Percentiles rank a stretch among this genome's conserved stretches.
These are phyloP conservation scores for Graphium sp. DNA, from an alignment of 2,329 filamentous ascomycete species.

Conservation along the genomic window DNA sequence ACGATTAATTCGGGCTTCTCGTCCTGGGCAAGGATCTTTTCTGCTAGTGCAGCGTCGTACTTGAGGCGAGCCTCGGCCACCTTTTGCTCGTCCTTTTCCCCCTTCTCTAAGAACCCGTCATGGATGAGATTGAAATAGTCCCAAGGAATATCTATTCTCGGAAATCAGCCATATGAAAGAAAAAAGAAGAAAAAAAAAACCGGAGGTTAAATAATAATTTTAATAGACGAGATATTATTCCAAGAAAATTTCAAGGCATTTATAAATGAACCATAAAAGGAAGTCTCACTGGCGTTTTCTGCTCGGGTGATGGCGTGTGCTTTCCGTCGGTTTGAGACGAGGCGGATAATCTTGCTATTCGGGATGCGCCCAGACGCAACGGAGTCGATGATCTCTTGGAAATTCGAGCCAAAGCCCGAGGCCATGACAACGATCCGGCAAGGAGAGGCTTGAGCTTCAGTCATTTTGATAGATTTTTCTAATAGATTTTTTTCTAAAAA, in stretches of 20 bases:
- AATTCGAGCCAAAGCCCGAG: constrained; percentile 60
- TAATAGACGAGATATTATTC: no score
- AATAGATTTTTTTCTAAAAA: background rate
- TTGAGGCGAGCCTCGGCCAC: constrained; percentile 40
- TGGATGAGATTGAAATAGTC: constrained; percentile 69
- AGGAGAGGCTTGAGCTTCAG: constrained; percentile 5
- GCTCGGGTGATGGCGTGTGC: constrained; percentile 25
- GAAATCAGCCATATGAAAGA: background rate
- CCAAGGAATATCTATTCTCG: constrained; percentile 40
- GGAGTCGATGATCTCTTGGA: constrained; percentile 52
- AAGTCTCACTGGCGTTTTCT: constrained; percentile 20
- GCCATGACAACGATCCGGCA: constrained; percentile 50
- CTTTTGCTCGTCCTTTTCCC: constrained; percentile 40
- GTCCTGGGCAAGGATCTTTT: constrained; percentile 34
- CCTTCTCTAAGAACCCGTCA: constrained; percentile 43
- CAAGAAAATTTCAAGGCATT: no score
- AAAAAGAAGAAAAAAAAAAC: background rate
- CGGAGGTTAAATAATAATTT: no score
- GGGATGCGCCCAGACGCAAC: constrained; percentile 20
- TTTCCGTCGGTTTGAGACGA: constrained; percentile 29
- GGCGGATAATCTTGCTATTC: constrained; percentile 23
- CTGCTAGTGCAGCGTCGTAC: constrained; percentile 63
- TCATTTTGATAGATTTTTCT: background rate
- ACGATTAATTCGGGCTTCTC: constrained; percentile 59
- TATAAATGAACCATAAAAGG: background rate